Percentiles rank a stretch among this genome's conserved stretches.
These are phyloP conservation scores for Populus hybrid DNA, from an alignment of 441 rosid species.

Conservation along the genomic window DNA sequence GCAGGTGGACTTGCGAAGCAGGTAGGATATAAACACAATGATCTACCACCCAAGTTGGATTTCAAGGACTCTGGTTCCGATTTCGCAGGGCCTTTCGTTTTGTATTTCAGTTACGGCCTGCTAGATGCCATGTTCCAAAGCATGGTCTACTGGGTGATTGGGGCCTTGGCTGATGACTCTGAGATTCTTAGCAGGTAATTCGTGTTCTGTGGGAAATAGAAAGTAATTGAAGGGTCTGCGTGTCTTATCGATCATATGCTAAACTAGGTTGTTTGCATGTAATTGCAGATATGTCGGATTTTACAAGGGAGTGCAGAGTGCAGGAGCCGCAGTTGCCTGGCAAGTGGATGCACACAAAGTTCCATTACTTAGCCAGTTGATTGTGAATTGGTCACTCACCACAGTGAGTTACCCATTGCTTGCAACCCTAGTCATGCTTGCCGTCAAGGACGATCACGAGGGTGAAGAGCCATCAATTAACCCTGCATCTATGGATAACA, in stretches of 20 bases:
- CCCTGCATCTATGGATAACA: background rate
- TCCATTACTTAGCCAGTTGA: constrained; percentile 36
- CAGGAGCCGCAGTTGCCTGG: constrained; percentile 65
- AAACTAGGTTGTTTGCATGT: background rate
- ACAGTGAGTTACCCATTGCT: constrained; percentile 54
- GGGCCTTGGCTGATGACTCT: constrained; percentile 55
- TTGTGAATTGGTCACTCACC: constrained; percentile 51
- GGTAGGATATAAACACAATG: constrained; percentile 29
- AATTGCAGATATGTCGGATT: constrained; percentile 53
- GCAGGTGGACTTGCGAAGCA: constrained; percentile 61
- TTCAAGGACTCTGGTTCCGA: constrained; percentile 41
- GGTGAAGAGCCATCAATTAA: constrained; percentile 5
- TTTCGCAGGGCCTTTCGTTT: constrained; percentile 51
- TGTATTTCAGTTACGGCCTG: constrained; percentile 50
- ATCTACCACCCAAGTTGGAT: constrained; percentile 39
- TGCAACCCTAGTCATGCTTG: constrained; percentile 35
- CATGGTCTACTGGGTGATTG: constrained; percentile 62
- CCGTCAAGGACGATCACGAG: constrained; percentile 39
- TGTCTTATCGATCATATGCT: background rate
- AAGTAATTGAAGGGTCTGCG: background rate
- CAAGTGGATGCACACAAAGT: constrained; percentile 51
- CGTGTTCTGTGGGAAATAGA: background rate
- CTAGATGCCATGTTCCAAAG: constrained; percentile 64
- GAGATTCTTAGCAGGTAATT: constrained; percentile 62
- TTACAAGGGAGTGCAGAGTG: constrained; percentile 72